phyloP scores from a whole-genome alignment of 2,329 filamentous ascomycete genomes.

The Rugonectria rugulosa region DNA sequence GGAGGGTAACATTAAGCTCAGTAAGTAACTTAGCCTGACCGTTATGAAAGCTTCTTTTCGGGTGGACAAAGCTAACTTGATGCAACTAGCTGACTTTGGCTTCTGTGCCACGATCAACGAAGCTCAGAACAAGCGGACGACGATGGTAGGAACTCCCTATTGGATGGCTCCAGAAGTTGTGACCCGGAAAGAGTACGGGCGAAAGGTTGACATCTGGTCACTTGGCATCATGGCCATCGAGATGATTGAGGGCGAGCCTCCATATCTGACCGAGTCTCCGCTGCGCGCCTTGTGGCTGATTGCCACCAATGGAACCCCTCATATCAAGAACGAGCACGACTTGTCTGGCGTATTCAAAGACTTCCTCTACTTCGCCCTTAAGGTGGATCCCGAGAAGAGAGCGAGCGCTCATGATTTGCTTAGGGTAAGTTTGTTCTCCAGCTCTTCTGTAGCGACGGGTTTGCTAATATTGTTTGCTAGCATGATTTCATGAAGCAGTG shows the following conservation, averaged over 20 bases:
- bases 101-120: conserved; percentile 99
- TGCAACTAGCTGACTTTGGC: conserved; percentile 92
- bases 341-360: conserved; percentile 85
- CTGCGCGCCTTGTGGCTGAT: conserved; percentile 94
- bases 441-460: conserved; percentile 20
- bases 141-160: conserved; percentile 98
- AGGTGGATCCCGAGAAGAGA: conserved; percentile 96
- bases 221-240: conserved; percentile 99
- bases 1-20: conserved; percentile 97
- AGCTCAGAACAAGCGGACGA: conserved; percentile 94
- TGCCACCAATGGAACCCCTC: conserved; percentile 93
- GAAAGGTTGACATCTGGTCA: conserved; percentile 99
- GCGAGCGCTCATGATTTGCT: conserved; percentile 94
- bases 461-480: conserved; percentile 51
- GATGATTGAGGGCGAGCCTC: conserved; percentile 99
- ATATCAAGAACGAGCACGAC: conserved; percentile 91
- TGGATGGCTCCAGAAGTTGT: conserved; percentile 99
- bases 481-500: conserved; percentile 83
- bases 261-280: conserved; percentile 94
- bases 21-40: conserved; percentile 66
- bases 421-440: conserved; percentile 69
- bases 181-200: conserved; percentile 95
- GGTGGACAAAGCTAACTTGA: conserved; percentile 42
- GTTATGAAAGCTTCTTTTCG: neutral
- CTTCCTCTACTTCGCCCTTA: conserved; percentile 90